Base-by-base conservation (phyloP, 78 protist genomes). In the Paratrimastix pyriformis region DNA sequence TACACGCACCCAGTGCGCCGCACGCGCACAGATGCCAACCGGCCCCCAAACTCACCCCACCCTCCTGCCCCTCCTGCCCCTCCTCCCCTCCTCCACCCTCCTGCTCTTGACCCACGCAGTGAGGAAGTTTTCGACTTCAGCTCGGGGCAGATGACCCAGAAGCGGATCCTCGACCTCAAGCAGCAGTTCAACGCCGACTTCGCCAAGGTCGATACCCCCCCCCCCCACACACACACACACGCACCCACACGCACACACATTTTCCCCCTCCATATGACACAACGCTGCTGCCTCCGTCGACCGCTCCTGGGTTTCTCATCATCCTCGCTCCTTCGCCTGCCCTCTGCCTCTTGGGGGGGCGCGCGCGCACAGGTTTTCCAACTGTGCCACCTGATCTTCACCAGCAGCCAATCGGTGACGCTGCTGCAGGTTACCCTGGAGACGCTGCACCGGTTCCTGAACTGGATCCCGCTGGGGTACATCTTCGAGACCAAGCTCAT, bases 391-490 rank as follows among this genome's bases (percentile, higher is more conserved):
- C 46, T 50, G 32, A 72, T 84, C 45, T 13, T 84, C 30, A 13
- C 33, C 21, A 33, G 33, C 24, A 64, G 69, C 29, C 39, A 45
- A 74, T 37, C 9, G 3, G 39, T 38, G 38, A 85, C 97, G 26
- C 77, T 91, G n/a, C 65, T 83, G 9, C 52, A 59, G 30, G 68
- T 72, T 3, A 79, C 88, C 0, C 80, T 93, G 6, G 77, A 83
- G 32, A 88, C 97, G 7, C 81, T 96, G 45, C 87, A 75, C 52
- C 72, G 81, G 40, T 93, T 90, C 83, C 84, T 96, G 30, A 50
- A 45, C 70, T 94, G 98, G 98, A 87, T 97, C 18, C 99, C 99
- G 29, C 39, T 91, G 42, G 97, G 92, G 29, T 94, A 87, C 76
- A 87, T 93, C 26, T 91, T 91, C 52, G 94, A 93, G 72, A 87